Base-by-base conservation (phyloP, 306 rosid species). In the Trichosanthes truncata region DNA sequence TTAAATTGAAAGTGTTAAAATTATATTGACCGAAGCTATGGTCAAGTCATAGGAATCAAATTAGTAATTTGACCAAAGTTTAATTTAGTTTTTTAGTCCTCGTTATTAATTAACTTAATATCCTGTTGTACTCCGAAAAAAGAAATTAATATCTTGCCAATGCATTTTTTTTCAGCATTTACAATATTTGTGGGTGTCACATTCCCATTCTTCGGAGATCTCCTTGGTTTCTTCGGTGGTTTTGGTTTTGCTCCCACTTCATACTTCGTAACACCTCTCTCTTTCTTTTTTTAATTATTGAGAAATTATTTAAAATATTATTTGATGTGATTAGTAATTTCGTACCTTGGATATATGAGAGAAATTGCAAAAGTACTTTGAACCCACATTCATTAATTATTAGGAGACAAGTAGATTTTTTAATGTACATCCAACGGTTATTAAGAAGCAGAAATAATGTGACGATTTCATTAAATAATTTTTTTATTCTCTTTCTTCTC, bases 151-250 rank as follows among this genome's bases (percentile, higher is more conserved):
- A 36, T 4, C 40, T 0, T 59, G 14, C 31, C 9, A 13, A 26
- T 62, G 45, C 20, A 9, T 33, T 77, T 66, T 38, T 6, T 77
- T 83, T 66, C 93, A 94, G 98, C 95, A 46, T 86, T 91, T 73
- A 94, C 97, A 48, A 84, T 94, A 57, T 80, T 92, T 25, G 36
- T 88, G 57, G 97, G 97, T 23, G 87, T 94, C 25, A 90, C 94
- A 79, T 94, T 94, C 84, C 97, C 97, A 63, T 94, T 94, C 92
- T 94, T 94, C 38, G 98, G 98, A 20, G 98, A 94, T 84, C 94
- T 94, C 74, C 96, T 94, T 76, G 98, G 97, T 55, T 92, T 94
- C 93, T 94, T 94, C 45, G 98, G 97, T 41, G 96, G 97, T 74
- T 94, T 94, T 78, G 98, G 98, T 38, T 94, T 94, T 75, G 96